A percentile compares a stretch with the other conserved stretches of the same genome.
phyloP scores from a whole-genome alignment of 78 protist species.

The Dictyostelium brefeldianum region DNA sequence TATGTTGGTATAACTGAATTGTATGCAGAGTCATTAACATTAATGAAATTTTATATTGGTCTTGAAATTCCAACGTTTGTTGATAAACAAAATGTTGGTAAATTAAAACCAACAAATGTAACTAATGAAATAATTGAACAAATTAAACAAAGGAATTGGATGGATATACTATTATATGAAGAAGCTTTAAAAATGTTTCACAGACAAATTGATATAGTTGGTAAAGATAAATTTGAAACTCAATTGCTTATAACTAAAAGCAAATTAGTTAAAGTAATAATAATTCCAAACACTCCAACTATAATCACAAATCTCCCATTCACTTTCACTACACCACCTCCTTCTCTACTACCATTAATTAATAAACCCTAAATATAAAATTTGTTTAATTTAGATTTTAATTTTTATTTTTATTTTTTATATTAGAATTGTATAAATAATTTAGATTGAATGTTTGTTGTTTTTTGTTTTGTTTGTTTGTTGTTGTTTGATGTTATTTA shows the following conservation, averaged over 20 bases:
- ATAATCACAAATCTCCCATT: too few species aligned
- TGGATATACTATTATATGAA: conserved; percentile 26
- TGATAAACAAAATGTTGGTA: neutral
- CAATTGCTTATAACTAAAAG: neutral
- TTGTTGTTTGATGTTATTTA: neutral
- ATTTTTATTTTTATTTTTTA: too few species aligned
- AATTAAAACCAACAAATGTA: neutral
- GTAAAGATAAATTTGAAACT: conserved; percentile 4
- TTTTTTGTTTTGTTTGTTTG: neutral
- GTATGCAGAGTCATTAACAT: conserved; percentile 18
- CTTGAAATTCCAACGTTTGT: neutral
- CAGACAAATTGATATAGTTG: conserved; percentile 55
- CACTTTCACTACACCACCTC: too few species aligned
- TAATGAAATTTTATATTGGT: conserved; percentile 1
- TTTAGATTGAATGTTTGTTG: neutral
- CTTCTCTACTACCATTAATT: too few species aligned
- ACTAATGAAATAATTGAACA: neutral
- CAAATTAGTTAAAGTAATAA: too few species aligned
- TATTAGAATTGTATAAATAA: too few species aligned
- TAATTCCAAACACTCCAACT: too few species aligned
- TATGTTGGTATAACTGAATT: conserved; percentile 53
- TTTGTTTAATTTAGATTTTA: too few species aligned
- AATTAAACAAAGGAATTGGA: conserved; percentile 3
- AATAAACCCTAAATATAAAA: too few species aligned
- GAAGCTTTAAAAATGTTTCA: conserved; percentile 48